A percentile compares a stretch with the other conserved stretches of the same genome.
These are phyloP conservation scores for Vitis vinifera DNA, from an alignment of 164 flowering plant genomes.

Conservation along the genomic window ASM3070453v1 NC_081814.1:14325001-14325500, in stretches of 20 bases:
- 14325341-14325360: slow-evolving; percentile 13
- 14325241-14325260: slow-evolving; percentile 15
- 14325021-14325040: slow-evolving; percentile 24
- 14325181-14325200: slow-evolving; percentile 22
- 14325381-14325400: no score
- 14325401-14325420: no score
- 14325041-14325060: slow-evolving; percentile 26
- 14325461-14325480: no score
- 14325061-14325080: slow-evolving; percentile 32
- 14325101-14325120: slow-evolving; percentile 20
- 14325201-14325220: slow-evolving; percentile 21
- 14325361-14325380: no score
- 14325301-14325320: slow-evolving; percentile 12
- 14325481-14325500: no score
- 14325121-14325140: slow-evolving; percentile 39
- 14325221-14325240: slow-evolving; percentile 8
- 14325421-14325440: no score
- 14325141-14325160: slow-evolving; percentile 11
- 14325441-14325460: no score
- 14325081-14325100: slow-evolving; percentile 28
- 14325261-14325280: slow-evolving; percentile 15
- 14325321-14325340: slow-evolving; percentile 13
- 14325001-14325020: slow-evolving; percentile 18
- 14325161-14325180: slow-evolving; percentile 18
- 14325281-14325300: slow-evolving; percentile 12